Base-by-base conservation (phyloP, 2,329 filamentous ascomycete genomes). In the Blumeriella jaapii region DNA sequence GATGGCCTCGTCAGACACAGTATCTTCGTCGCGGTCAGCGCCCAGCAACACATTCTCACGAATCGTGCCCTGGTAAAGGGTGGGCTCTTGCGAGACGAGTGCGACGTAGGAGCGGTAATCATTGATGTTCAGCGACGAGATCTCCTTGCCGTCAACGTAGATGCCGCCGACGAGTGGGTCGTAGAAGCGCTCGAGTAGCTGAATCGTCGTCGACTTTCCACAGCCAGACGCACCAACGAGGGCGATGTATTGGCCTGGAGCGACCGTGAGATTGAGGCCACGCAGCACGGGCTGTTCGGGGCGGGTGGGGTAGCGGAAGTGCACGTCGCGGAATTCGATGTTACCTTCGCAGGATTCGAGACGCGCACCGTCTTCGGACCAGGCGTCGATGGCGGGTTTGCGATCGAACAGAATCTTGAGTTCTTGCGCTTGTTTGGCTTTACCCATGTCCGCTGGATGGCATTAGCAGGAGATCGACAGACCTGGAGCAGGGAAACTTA, bases 211-310 rank as follows among this genome's bases (percentile, higher is more conserved):
- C 31, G 78, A 85, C 64, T 98, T 96, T 39, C 91, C 91, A 53
- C 87, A 94, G 2, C 91, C 89, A 29, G 82, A 91, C 0, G 89
- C 81, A n/a, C 91, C 91, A 6, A 96, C 91, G 2, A 96, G 71
- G 0, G 89, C 91, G 6, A 89, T 71, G 50, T 89, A 91, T 55
- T 89, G 82, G 3, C 83, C 84, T 0, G 82, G 82, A 17, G 76
- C 72, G 26, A 89, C 72, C 10, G 62, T 65, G 5, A 89, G 66
- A 57, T 89, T 78, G 8, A 95, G 66, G 0, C 87, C 89, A 17
- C 84, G 80, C 2, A 96, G 74, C 0, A 96, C 85, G n/a, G 85
- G 83, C 49, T 93, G 84, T 48, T 94, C 85, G 0, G 84, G 82
- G 1, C 91, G 75, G 0, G 85, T 93, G 0, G 89, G 87, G 53